Conservation (phyloP, 768 basidiomycete species). For the Tylopilus plumbeoviolaceoides region DNA sequence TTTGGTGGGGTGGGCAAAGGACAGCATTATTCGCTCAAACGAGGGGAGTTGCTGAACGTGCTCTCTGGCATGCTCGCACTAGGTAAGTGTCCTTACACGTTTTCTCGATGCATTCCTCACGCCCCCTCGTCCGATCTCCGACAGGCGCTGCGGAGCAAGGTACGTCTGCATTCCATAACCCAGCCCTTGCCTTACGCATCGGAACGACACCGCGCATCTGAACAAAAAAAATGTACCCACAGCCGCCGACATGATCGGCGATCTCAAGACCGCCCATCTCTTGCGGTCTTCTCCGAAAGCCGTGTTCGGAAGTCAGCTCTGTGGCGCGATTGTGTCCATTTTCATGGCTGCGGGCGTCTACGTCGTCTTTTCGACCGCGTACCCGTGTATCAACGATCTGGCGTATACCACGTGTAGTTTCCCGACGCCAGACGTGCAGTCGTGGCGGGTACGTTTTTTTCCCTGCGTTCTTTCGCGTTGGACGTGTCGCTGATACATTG, state of each 20-base stretch:
- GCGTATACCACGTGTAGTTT: conserved; percentile 6
- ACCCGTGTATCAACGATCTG: conserved; percentile 50
- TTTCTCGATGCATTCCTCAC: not conserved
- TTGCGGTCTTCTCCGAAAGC: conserved; percentile 59
- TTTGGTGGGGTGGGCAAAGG: conserved; percentile 61
- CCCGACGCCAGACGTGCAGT: conserved; percentile 23
- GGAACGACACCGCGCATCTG: not conserved
- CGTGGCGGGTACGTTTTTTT: conserved; percentile 17
- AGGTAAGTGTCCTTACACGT: not conserved
- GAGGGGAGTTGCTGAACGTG: conserved; percentile 17
- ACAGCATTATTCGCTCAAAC: conserved; percentile 20
- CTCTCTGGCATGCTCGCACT: conserved; percentile 26
- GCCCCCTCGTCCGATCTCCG: not conserved
- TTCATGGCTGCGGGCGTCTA: conserved; percentile 58
- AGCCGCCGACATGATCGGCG: conserved; percentile 62
- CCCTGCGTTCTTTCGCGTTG: not conserved
- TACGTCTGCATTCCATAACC: not conserved
- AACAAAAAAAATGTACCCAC: not conserved
- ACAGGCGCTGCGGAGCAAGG: conserved; percentile 24
- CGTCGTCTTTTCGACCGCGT: conserved; percentile 58
- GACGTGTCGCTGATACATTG: not conserved
- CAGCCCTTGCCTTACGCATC: not conserved
- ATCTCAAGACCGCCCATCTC: conserved; percentile 68
- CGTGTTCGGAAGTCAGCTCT: conserved; percentile 59
- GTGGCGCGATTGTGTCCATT: conserved; percentile 54